Base-by-base conservation (phyloP, 805 yeast genomes). In the Metschnikowia santaceciliae region DNA sequence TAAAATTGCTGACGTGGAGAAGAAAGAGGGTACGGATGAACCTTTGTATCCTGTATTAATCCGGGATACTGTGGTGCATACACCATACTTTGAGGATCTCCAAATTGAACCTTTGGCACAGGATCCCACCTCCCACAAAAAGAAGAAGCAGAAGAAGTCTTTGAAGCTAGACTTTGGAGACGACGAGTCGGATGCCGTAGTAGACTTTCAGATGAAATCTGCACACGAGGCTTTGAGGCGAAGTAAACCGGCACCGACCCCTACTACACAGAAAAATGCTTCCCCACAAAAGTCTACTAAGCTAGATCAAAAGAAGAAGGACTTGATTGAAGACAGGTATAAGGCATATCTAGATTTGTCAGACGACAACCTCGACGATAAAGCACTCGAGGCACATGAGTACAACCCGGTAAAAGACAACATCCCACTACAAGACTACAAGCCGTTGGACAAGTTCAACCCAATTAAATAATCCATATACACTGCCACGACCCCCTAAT, bases 41-140 rank as follows among this genome's bases (percentile, higher is more conserved):
- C 86, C 85, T 1, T 37, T 80, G 11, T 82, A 75, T 56, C 88
- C 89, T 0, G 75, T 78, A 0, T 61, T 51, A 23, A 72, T 86
- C 14, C 59, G 58, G 1, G 64, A 61, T 2, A 61, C 71, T 5
- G 75, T 72, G 47, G 75, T 83, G 1, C 60, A 76, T 1, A 67
- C 71, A 6, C 76, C 75, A 3, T 83, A 68, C 64, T 84, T 83
- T 61, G 75, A 70, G 11, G 81, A 76, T 52, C 58, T 78, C 54
- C 48, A 39, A 38, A 50, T 44, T 30, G 38, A 47, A 14, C 35
- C 23, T n/a, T 19, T 36, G 14, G 14, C 11, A 17, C 48, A 45
- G 17, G 33, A 38, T 39, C 46, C 39, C 3, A 43, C 36, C 13
- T 32, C 39, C 15, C 50, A 40, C 41, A 47, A 46, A 48, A 54